Evolutionary conservation across 345 rosid species (phyloP).

Genomic region (Syzygium oleosum): DNA sequence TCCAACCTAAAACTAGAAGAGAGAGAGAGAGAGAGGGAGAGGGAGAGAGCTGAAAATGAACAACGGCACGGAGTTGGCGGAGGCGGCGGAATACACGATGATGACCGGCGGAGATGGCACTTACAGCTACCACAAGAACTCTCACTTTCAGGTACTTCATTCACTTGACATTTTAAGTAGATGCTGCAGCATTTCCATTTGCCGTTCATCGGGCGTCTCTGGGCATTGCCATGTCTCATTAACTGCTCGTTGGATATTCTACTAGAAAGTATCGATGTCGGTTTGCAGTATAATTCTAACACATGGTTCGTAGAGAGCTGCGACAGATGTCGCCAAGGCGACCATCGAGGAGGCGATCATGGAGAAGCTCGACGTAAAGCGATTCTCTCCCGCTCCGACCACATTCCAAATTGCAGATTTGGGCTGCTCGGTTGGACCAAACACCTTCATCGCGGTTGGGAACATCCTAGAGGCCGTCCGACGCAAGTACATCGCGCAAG

Average conservation of each 20-base stretch:
- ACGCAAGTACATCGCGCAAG: conserved; percentile 7
- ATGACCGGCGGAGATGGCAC: conserved; percentile 49
- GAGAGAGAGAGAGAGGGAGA: background rate
- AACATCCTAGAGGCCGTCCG: conserved; percentile 33
- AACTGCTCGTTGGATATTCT: background rate
- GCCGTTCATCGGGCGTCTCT: background rate
- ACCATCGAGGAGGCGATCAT: conserved; percentile 28
- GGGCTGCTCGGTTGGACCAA: conserved; percentile 55
- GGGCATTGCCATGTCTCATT: background rate
- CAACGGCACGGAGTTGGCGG: background rate
- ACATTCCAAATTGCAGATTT: conserved; percentile 36
- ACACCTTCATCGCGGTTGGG: conserved; percentile 37
- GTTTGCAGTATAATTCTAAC: background rate
- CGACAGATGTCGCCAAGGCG: conserved; percentile 13
- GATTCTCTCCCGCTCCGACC: background rate
- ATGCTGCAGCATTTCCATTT: background rate
- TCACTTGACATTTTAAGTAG: background rate
- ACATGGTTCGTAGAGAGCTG: conserved; percentile 4
- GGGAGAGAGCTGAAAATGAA: background rate
- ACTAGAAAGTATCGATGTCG: background rate
- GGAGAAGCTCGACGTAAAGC: conserved; percentile 21
- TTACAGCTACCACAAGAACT: conserved; percentile 39
- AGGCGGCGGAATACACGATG: conserved; percentile 10
- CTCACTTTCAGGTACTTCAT: conserved; percentile 36
- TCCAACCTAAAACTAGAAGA: background rate